phyloP scores from a whole-genome alignment of 257 asterid species.

The Plantago major region DNA sequence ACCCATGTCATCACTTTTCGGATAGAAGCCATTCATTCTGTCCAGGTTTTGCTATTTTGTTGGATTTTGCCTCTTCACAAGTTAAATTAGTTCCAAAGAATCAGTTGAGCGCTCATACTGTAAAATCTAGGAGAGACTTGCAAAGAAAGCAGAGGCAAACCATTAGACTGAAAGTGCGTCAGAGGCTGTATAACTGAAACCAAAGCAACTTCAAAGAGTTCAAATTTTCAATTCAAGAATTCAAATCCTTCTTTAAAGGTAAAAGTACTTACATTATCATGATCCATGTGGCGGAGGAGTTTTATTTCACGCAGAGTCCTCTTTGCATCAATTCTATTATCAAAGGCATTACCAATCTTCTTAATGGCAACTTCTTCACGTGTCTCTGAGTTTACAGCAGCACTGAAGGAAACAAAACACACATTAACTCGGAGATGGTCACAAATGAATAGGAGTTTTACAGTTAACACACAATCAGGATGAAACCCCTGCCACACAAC shows the following conservation, averaged over 20 bases:
- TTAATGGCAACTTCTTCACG: slow-evolving; percentile 93
- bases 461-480: neutral
- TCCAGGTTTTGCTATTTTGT: too few relatives aligned
- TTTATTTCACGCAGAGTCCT: slow-evolving; percentile 89
- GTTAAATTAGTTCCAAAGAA: neutral
- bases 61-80: slow-evolving; percentile 1
- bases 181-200: neutral
- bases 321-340: slow-evolving; percentile 90
- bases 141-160: neutral
- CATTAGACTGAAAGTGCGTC: neutral
- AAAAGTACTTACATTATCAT: slow-evolving; percentile 62
- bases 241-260: neutral
- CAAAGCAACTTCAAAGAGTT: too few relatives aligned
- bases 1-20: neutral
- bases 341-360: slow-evolving; percentile 99
- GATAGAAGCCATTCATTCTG: neutral
- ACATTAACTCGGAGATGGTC: slow-evolving; percentile 11
- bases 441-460: neutral
- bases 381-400: slow-evolving; percentile 94
- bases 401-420: slow-evolving; percentile 47
- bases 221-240: too few relatives aligned
- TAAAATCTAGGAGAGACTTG: neutral
- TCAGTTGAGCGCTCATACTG: neutral
- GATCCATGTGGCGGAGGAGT: slow-evolving; percentile 92
- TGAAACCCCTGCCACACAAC: neutral